A percentile compares a stretch with the other conserved stretches of the same genome.
These are phyloP conservation scores for Obba rivulosa DNA, from an alignment of 768 basidiomycete species.

Conservation along the genomic window DNA sequence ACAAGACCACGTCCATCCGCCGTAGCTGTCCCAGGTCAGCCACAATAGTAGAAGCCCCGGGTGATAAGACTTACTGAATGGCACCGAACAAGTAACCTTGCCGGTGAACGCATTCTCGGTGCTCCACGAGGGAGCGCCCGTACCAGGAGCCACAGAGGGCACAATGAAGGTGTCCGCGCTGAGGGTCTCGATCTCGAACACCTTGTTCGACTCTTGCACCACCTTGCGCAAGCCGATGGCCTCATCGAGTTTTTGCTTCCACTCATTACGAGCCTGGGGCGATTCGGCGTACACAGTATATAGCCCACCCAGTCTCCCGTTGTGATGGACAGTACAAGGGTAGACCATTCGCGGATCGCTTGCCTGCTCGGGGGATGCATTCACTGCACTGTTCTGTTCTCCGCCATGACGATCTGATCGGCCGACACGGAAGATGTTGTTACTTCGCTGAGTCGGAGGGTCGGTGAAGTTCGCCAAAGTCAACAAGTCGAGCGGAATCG, in stretches of 20 bases:
- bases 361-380: conserved; percentile 33
- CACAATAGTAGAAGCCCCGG: not conserved
- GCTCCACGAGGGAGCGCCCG: conserved; percentile 46
- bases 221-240: conserved; percentile 80
- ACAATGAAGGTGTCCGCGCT: conserved; percentile 86
- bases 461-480: conserved; percentile 83
- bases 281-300: conserved; percentile 88
- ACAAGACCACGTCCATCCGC: conserved; percentile 82
- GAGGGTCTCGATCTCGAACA: conserved; percentile 88
- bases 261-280: conserved; percentile 67
- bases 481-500: conserved; percentile 88
- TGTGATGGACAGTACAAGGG: conserved; percentile 87
- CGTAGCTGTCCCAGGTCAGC: conserved; percentile 46
- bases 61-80: conserved; percentile 61
- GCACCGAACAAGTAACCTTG: conserved; percentile 92
- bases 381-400: conserved; percentile 18
- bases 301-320: conserved; percentile 80
- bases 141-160: conserved; percentile 52
- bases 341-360: conserved; percentile 73
- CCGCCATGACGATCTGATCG: conserved; percentile 28
- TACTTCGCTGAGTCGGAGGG: conserved; percentile 66
- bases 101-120: conserved; percentile 71
- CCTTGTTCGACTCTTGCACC: conserved; percentile 91
- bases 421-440: conserved; percentile 66
- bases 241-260: conserved; percentile 87